Conservation (phyloP, 768 basidiomycete species). For the Termitomyces sp. region DNA sequence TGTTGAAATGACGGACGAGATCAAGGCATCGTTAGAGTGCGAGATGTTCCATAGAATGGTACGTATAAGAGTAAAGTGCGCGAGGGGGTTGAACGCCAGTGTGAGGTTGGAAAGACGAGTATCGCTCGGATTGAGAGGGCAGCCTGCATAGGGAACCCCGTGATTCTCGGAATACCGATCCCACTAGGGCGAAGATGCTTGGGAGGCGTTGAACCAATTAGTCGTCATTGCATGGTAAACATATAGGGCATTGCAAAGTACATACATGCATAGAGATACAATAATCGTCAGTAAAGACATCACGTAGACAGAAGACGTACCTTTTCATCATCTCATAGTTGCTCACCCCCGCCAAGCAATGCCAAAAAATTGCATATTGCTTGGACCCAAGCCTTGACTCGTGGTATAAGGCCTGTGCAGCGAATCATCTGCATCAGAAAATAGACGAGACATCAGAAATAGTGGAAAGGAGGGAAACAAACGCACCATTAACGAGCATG, state of each 20-base stretch:
- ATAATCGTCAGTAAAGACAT: conserved; percentile 21
- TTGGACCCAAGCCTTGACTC: conserved; percentile 40
- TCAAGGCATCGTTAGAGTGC: conserved; percentile 7
- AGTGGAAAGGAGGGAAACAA: background rate
- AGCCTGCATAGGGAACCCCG: conserved; percentile 33
- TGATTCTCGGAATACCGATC: conserved; percentile 25
- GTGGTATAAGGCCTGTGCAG: conserved; percentile 37
- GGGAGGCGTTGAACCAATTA: conserved; percentile 45
- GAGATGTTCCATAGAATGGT: conserved; percentile 37
- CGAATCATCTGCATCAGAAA: conserved; percentile 37
- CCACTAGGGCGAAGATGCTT: conserved; percentile 26
- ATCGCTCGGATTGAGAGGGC: conserved; percentile 28
- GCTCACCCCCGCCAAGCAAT: conserved; percentile 53
- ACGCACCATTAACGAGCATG: conserved; percentile 54
- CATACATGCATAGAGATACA: conserved; percentile 56
- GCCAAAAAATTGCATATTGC: conserved; percentile 31
- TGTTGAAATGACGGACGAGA: background rate
- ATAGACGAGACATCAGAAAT: background rate
- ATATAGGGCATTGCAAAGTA: conserved; percentile 43
- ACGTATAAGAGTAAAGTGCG: conserved; percentile 42
- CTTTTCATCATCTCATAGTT: conserved; percentile 52
- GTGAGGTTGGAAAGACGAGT: conserved; percentile 22
- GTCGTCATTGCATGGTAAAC: conserved; percentile 52
- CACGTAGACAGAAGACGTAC: conserved; percentile 21
- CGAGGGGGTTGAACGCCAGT: conserved; percentile 33